These are phyloP conservation scores for Podospora appendiculata DNA, from an alignment of 495 filamentous ascomycete genomes.

Conservation along the genomic window DNA sequence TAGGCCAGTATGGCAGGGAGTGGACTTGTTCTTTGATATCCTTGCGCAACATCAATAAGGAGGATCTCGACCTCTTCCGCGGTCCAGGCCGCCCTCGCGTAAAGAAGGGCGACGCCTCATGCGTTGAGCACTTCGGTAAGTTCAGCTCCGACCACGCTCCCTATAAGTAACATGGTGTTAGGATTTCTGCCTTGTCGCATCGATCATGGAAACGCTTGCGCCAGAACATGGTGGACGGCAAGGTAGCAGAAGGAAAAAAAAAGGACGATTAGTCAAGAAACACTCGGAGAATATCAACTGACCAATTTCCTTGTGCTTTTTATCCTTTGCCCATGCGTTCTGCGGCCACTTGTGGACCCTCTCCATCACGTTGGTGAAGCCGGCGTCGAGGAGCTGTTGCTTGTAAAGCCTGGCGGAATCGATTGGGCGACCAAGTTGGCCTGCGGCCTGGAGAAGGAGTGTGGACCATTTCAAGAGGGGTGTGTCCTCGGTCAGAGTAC, in stretches of 20 bases:
- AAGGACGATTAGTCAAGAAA: too few relatives aligned
- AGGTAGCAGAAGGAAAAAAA: not conserved
- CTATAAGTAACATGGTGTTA: too few relatives aligned
- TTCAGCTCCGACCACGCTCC: slow-evolving; percentile 3
- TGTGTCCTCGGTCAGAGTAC: slow-evolving; percentile 24
- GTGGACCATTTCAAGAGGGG: slow-evolving; percentile 18
- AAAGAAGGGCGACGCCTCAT: slow-evolving; percentile 35
- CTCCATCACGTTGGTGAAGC: slow-evolving; percentile 45
- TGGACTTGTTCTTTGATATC: slow-evolving; percentile 37
- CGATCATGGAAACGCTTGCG: too few relatives aligned
- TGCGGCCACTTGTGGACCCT: slow-evolving; percentile 29
- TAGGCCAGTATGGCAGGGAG: slow-evolving; percentile 8
- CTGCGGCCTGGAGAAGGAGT: slow-evolving; percentile 23
- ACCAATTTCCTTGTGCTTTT: slow-evolving; percentile 44
- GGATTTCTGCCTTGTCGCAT: too few relatives aligned
- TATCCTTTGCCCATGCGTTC: slow-evolving; percentile 46
- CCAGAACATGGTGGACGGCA: too few relatives aligned
- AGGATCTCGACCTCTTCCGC: slow-evolving; percentile 47
- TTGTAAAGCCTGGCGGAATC: slow-evolving; percentile 26
- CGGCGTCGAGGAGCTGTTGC: slow-evolving; percentile 36
- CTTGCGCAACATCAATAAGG: slow-evolving; percentile 44
- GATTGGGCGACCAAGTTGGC: slow-evolving; percentile 2
- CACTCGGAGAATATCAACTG: slow-evolving; percentile 37
- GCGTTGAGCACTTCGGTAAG: slow-evolving; percentile 29
- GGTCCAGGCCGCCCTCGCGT: slow-evolving; percentile 47